These are phyloP conservation scores for Saxophila tyrrhenica DNA, from an alignment of 495 filamentous ascomycete species.

Conservation along the genomic window DNA sequence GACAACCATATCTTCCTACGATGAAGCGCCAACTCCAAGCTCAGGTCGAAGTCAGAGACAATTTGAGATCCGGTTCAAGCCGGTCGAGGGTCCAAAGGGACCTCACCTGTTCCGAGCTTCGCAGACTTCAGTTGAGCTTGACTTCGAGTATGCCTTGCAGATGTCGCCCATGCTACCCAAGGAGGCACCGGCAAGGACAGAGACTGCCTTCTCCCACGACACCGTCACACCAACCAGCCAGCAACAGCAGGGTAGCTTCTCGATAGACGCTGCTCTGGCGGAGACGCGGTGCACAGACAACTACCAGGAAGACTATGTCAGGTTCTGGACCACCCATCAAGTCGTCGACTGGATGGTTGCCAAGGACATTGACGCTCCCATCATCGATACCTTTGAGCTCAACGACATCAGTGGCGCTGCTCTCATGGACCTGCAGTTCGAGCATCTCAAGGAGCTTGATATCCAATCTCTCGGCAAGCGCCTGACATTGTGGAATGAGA, in stretches of 20 bases:
- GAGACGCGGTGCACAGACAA: constrained; percentile 36
- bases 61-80: constrained; percentile 41
- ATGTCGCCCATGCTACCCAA: constrained; percentile 49
- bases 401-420: constrained; percentile 87
- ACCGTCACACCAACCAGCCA: constrained; percentile 18
- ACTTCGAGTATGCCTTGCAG: constrained; percentile 44
- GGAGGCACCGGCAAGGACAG: constrained; percentile 22
- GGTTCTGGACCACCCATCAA: constrained; percentile 57
- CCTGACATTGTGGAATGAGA: constrained; percentile 73
- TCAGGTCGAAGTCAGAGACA: constrained; percentile 30
- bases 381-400: constrained; percentile 71
- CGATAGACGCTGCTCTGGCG: constrained; percentile 9
- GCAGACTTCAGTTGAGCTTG: constrained; percentile 41
- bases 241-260: constrained; percentile 4
- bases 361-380: constrained; percentile 53
- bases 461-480: constrained; percentile 90
- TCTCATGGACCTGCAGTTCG: constrained; percentile 72
- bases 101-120: constrained; percentile 75
- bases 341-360: constrained; percentile 73
- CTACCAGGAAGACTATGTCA: constrained; percentile 33
- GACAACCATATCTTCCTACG: constrained; percentile 65
- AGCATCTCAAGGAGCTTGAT: constrained; percentile 87
- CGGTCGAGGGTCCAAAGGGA: constrained; percentile 67
- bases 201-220: constrained; percentile 21
- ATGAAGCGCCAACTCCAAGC: constrained; percentile 60